phyloP scores from a whole-genome alignment of 2,329 filamentous ascomycete species.

The Aspergillus amoenus region DNA sequence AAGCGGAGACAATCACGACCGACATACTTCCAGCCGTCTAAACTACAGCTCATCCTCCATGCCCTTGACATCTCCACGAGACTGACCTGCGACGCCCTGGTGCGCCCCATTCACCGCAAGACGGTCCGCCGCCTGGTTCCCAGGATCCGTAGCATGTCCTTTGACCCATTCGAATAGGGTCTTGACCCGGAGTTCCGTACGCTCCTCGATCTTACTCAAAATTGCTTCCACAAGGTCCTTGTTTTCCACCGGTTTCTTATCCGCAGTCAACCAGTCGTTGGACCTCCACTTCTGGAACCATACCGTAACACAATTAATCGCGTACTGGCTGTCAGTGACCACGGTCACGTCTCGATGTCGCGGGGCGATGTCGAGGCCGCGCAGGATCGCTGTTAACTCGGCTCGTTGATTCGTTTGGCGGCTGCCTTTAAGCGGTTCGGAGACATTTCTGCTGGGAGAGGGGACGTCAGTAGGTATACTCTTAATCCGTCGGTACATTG shows the following conservation, averaged over 20 bases:
- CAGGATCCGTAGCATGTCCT: slow-evolving; percentile 70
- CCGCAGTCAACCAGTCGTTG: slow-evolving; percentile 74
- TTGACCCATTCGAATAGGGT: slow-evolving; percentile 87
- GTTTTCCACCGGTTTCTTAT: slow-evolving; percentile 75
- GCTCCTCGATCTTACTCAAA: slow-evolving; percentile 67
- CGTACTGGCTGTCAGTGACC: slow-evolving; percentile 84
- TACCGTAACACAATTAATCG: slow-evolving; percentile 81
- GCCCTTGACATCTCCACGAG: not conserved
- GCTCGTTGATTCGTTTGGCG: slow-evolving; percentile 93
- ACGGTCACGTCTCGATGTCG: slow-evolving; percentile 70
- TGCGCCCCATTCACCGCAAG: slow-evolving; percentile 70
- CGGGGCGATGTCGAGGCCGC: slow-evolving; percentile 75
- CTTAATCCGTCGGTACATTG: not conserved
- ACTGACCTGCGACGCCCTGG: slow-evolving; percentile 28
- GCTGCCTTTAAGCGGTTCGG: slow-evolving; percentile 70
- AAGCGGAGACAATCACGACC: too few relatives aligned
- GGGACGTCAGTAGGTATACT: slow-evolving; percentile 20
- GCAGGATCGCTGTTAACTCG: slow-evolving; percentile 84
- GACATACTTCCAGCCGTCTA: too few relatives aligned
- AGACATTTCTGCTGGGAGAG: slow-evolving; percentile 59
- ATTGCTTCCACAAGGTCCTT: slow-evolving; percentile 77
- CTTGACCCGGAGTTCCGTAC: slow-evolving; percentile 57
- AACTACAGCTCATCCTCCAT: not conserved
- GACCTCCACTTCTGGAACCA: slow-evolving; percentile 79
- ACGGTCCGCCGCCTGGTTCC: slow-evolving; percentile 78